phyloP scores from a whole-genome alignment of 108 stramenopile species.

The Schizochytrium sp. region DNA sequence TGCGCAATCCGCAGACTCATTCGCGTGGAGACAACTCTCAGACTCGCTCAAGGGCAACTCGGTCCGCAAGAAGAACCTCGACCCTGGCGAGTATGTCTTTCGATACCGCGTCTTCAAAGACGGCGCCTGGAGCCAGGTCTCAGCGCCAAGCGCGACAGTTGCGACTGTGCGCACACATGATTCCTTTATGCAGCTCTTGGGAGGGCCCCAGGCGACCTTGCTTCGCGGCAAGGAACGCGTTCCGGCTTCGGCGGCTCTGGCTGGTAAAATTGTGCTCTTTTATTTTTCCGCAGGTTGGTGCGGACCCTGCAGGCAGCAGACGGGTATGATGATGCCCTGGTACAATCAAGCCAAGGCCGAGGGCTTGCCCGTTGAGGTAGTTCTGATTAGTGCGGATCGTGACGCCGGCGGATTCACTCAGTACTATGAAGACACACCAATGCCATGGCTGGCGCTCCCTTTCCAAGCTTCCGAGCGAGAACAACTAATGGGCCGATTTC shows the following conservation, averaged over 20 bases:
- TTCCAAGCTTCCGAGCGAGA: not conserved
- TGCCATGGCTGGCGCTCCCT: conserved; percentile 19
- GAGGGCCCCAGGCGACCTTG: not conserved
- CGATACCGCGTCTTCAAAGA: not conserved
- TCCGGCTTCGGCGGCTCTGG: not conserved
- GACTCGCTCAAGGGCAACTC: not conserved
- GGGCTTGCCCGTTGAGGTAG: not conserved
- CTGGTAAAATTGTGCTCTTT: not conserved
- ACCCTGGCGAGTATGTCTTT: not conserved
- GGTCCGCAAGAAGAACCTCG: conserved; percentile 1
- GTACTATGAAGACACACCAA: not conserved
- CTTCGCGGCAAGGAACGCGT: not conserved
- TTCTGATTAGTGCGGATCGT: not conserved
- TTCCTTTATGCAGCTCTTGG: not conserved
- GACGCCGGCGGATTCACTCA: not conserved
- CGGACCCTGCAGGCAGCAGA: conserved; percentile 15
- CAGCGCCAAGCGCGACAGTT: not conserved
- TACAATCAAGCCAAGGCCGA: not conserved
- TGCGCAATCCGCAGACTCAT: not conserved
- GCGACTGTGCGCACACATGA: not conserved
- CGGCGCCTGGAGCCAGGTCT: not conserved
- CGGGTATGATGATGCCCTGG: not conserved
- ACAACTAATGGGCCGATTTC: not conserved
- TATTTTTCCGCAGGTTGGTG: conserved; percentile 23
- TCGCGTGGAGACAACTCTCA: not conserved